Percentiles rank a stretch among this genome's conserved stretches.
phyloP scores from a whole-genome alignment of 1,139 yeast genomes.

The Taphrina sp. region DNA sequence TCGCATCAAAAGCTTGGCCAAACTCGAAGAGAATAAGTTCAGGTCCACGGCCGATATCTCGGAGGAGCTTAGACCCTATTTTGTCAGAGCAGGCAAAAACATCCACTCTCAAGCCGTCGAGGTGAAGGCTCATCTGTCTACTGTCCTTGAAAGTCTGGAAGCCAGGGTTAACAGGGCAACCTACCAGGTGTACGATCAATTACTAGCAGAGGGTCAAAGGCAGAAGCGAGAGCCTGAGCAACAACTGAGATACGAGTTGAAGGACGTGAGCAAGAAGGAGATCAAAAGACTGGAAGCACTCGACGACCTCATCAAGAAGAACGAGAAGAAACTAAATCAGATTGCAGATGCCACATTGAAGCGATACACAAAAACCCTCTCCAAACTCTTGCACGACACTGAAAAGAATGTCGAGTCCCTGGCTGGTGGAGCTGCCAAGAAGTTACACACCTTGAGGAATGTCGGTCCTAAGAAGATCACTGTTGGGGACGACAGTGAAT shows the following conservation, averaged over 20 bases:
- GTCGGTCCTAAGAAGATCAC: constrained; percentile 31
- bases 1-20: constrained; percentile 14
- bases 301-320: constrained; percentile 14
- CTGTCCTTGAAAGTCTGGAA: constrained; percentile 18
- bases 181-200: constrained; percentile 19
- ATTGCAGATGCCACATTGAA: constrained; percentile 3
- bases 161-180: constrained; percentile 19
- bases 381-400: constrained; percentile 8
- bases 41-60: constrained; percentile 4
- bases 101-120: constrained; percentile 28
- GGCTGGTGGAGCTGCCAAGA: constrained; percentile 31
- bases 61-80: constrained; percentile 23
- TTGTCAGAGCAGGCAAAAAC: constrained; percentile 29
- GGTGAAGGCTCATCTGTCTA: constrained; percentile 26
- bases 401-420: constrained; percentile 23
- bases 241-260: constrained; percentile 13
- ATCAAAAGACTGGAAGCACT: constrained; percentile 19
- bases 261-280: constrained; percentile 18
- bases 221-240: constrained; percentile 22
- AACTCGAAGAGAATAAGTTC: not conserved
- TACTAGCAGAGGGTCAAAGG: constrained; percentile 6
- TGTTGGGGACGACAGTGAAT: constrained; percentile 21
- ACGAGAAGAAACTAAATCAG: constrained; percentile 10
- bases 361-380: constrained; percentile 10
- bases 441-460: constrained; percentile 16